Percentiles rank a stretch among this genome's conserved stretches.
phyloP scores from a whole-genome alignment of 257 asterid species.

The Vinca minor region DNA sequence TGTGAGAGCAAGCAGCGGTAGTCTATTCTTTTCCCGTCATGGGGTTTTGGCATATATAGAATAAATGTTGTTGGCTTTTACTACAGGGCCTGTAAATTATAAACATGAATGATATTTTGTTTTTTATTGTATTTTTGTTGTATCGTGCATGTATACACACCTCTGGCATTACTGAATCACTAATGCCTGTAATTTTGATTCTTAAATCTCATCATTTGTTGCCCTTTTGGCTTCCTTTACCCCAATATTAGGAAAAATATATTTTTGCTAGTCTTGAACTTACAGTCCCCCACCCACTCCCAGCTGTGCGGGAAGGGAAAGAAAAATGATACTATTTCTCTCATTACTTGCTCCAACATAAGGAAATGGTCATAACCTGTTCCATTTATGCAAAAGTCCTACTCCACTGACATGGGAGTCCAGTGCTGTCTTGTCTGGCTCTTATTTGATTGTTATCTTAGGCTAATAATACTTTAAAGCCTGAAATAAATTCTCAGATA shows the following conservation, averaged over 20 bases:
- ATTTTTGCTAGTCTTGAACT: too few species aligned
- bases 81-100: constrained; percentile 27
- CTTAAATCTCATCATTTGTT: neutral
- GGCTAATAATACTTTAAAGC: neutral
- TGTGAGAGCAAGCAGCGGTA: constrained; percentile 13
- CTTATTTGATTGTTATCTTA: too few species aligned
- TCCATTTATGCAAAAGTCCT: neutral
- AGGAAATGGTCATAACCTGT: neutral
- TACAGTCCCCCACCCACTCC: too few species aligned
- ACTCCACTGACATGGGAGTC: neutral
- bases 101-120: neutral
- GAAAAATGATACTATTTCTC: too few species aligned
- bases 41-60: constrained; percentile 34
- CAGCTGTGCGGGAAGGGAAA: too few species aligned
- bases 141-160: too few species aligned
- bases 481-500: neutral
- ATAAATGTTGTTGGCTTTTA: constrained; percentile 19
- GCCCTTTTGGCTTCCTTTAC: neutral
- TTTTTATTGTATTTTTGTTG: too few species aligned
- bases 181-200: neutral
- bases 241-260: too few species aligned
- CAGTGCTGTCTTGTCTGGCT: neutral
- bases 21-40: constrained; percentile 26
- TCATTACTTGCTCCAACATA: constrained; percentile 8
- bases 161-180: too few species aligned